Percentiles rank a stretch among this genome's conserved stretches.
phyloP scores from a whole-genome alignment of 2,329 filamentous ascomycete species.

The Coniella vitis region DNA sequence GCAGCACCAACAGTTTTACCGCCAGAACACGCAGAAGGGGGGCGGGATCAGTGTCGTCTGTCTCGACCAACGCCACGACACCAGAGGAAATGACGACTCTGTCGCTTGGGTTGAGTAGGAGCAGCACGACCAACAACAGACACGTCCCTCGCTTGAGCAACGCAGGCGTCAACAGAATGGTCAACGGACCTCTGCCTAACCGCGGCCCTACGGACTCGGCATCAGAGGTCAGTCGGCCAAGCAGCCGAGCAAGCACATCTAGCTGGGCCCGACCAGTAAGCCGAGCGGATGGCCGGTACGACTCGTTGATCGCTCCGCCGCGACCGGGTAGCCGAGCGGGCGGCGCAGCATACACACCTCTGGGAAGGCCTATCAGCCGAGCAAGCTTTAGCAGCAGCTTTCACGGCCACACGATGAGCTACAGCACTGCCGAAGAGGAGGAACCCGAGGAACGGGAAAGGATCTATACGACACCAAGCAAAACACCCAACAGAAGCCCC shows the following conservation, averaged over 20 bases:
- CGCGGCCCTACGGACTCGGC: conserved; percentile 38
- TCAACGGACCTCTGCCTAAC: conserved; percentile 53
- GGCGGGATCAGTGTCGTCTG: conserved; percentile 48
- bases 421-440: conserved; percentile 46
- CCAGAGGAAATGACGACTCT: conserved; percentile 44
- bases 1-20: conserved; percentile 40
- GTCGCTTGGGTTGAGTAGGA: conserved; percentile 27
- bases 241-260: conserved; percentile 62
- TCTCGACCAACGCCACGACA: conserved; percentile 31
- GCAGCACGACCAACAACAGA: conserved; percentile 28
- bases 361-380: conserved; percentile 54
- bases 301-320: conserved; percentile 40
- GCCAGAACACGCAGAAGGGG: conserved; percentile 65
- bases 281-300: conserved; percentile 34
- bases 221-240: conserved; percentile 55
- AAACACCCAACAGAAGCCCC: too few relatives aligned
- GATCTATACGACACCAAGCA: conserved; percentile 44
- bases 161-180: conserved; percentile 56
- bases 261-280: conserved; percentile 49
- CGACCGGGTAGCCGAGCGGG: conserved; percentile 58
- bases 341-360: conserved; percentile 52
- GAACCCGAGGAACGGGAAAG: conserved; percentile 22
- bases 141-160: conserved; percentile 54
- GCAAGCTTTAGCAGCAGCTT: conserved; percentile 63
- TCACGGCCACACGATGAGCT: conserved; percentile 51